Conservation (phyloP, 2,329 filamentous ascomycete genomes). For the Aureobasidium sp. region DNA sequence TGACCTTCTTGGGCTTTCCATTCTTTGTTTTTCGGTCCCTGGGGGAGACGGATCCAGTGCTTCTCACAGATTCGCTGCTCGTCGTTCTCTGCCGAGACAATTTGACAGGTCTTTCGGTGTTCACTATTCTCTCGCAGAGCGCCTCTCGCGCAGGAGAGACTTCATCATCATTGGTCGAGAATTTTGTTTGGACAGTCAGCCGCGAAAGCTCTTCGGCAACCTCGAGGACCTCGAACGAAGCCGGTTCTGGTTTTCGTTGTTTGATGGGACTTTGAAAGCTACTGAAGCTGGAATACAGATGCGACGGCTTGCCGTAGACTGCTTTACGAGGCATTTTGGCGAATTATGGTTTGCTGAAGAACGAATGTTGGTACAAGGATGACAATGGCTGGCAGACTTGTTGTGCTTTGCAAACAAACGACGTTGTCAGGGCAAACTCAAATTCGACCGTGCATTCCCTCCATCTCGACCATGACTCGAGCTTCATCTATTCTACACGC, state of each 20-base stretch:
- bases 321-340: slow-evolving; percentile 28
- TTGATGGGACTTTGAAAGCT: slow-evolving; percentile 24
- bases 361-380: background rate
- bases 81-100: background rate
- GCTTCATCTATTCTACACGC: slow-evolving; percentile 5
- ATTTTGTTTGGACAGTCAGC: slow-evolving; percentile 9
- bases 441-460: background rate
- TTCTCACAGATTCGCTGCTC: background rate
- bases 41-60: background rate
- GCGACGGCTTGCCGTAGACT: slow-evolving; percentile 35
- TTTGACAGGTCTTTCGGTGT: slow-evolving; percentile 8
- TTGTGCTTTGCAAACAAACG: slow-evolving; percentile 14
- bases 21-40: slow-evolving; percentile 8
- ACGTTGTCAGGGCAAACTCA: slow-evolving; percentile 12
- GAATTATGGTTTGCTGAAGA: background rate
- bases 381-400: background rate
- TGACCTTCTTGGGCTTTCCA: background rate
- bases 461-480: slow-evolving; percentile 6
- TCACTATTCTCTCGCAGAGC: background rate
- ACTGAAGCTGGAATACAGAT: slow-evolving; percentile 23
- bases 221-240: slow-evolving; percentile 21
- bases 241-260: background rate
- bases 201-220: slow-evolving; percentile 26
- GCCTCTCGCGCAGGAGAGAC: background rate
- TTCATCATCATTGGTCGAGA: background rate